Conservation (phyloP, 2,329 filamentous ascomycete genomes). For the Simplicillium aogashimaense region DNA sequence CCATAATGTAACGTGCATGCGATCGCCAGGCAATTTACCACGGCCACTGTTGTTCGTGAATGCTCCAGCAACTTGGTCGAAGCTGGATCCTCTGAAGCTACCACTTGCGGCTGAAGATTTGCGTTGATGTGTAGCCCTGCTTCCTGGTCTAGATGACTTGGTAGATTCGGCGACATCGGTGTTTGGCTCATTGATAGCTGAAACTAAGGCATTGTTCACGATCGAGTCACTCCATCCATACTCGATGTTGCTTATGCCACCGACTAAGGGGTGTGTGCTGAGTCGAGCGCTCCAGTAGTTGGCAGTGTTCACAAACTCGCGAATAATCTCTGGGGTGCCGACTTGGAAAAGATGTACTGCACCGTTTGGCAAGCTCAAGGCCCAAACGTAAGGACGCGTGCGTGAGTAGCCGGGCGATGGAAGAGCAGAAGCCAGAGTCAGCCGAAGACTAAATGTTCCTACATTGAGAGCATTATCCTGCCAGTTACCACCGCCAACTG, state of each 20-base stretch:
- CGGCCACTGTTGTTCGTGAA: constrained; percentile 38
- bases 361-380: constrained; percentile 80
- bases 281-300: constrained; percentile 97
- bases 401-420: constrained; percentile 91
- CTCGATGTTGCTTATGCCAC: constrained; percentile 92
- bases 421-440: constrained; percentile 83
- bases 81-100: constrained; percentile 44
- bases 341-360: constrained; percentile 98
- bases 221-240: constrained; percentile 91
- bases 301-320: constrained; percentile 86
- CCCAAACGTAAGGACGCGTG: constrained; percentile 84
- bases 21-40: constrained; percentile 70
- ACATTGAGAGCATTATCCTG: constrained; percentile 90
- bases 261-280: constrained; percentile 85
- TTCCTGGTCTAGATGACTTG: constrained; percentile 37
- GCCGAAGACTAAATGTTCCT: constrained; percentile 77
- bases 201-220: constrained; percentile 51
- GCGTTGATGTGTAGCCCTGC: constrained; percentile 30
- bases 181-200: constrained; percentile 38
- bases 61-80: constrained; percentile 49
- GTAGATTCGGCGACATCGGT: constrained; percentile 18
- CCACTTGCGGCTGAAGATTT: constrained; percentile 37
- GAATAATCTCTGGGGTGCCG: constrained; percentile 86
- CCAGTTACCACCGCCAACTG: constrained; percentile 95
- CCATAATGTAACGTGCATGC: constrained; percentile 80